Percentiles rank a stretch among this genome's conserved stretches.
Conservation (phyloP, 2,329 filamentous ascomycete genomes). For the Colletotrichum siamense region DNA sequence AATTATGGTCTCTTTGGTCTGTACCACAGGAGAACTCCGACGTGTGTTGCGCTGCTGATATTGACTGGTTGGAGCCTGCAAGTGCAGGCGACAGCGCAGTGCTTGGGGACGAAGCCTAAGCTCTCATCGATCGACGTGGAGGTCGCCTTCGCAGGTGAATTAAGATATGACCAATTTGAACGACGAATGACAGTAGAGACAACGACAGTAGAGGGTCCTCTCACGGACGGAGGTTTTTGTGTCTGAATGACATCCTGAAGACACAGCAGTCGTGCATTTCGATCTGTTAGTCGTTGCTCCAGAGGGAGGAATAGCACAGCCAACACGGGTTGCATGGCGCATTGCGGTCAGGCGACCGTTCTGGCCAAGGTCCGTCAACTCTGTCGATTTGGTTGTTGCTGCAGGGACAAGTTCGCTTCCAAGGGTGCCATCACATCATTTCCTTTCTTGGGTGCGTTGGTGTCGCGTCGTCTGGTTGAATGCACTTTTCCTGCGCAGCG, state of each 20-base stretch:
- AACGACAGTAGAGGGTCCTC: too few species aligned
- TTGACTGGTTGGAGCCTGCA: background rate
- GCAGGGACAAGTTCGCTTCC: background rate
- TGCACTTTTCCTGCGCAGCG: background rate
- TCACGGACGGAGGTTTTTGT: rapidly evolving
- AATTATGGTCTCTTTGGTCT: background rate
- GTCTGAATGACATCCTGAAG: too few species aligned
- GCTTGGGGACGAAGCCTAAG: background rate
- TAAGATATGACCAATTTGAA: too few species aligned
- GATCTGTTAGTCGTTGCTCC: background rate
- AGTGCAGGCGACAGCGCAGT: background rate
- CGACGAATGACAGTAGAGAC: too few species aligned
- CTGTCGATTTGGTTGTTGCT: background rate
- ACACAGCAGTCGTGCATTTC: too few species aligned
- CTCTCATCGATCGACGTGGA: background rate
- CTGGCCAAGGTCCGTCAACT: background rate
- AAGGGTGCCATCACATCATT: background rate
- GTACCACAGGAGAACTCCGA: background rate
- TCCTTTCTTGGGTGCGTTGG: background rate
- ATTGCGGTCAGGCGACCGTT: background rate
- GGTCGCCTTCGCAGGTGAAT: too few species aligned
- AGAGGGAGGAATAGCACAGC: background rate
- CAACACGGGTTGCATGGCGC: background rate
- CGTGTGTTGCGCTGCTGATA: background rate
- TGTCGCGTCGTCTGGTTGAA: background rate